Base-by-base conservation (phyloP, 345 rosid species). In the Eucalyptus viminalis region DNA sequence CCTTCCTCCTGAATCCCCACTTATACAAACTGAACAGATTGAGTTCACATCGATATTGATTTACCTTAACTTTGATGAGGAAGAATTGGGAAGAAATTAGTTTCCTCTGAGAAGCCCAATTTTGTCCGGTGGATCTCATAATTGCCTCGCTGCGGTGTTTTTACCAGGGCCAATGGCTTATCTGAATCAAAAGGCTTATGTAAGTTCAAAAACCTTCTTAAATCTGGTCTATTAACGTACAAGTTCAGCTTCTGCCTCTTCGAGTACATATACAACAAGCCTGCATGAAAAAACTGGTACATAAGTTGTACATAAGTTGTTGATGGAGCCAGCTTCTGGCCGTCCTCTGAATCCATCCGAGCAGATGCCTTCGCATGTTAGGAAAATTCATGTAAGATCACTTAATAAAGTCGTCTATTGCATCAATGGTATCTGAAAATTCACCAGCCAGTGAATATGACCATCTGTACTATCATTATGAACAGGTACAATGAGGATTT, bases 51-150 rank as follows among this genome's bases (percentile, higher is more conserved):
- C 4, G 2, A 72, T 76, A 37, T 76, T 12, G 12, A 19, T 22
- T 76, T 90, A 91, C 92, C 91, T 89, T 91, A 24, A 90, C 91
- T 86, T 91, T 56, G 81, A 43, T 86, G 3, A 47, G 88, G 89
- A 90, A 89, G 76, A 90, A 89, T 51, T 87, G 88, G 22, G 93
- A 91, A 53, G 91, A 91, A 65, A 91, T 89, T 69, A 92, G 81
- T 88, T 90, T 92, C 69, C 92, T 86, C 58, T 90, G 89, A 34
- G 45, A 76, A 44, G 90, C 90, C 93, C 94, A 91, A 14, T 88
- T 47, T 11, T 72, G 88, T 3, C 92, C 87, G 89, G 88, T 90
- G 14, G 87, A 49, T 27, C 86, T 91, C 21, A 90, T 62, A 58
- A 91, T 86, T 25, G 91, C 94, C 50, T 89, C 11, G 10, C 93